These are phyloP conservation scores for Candida boleticola DNA, from an alignment of 805 yeast species.

Conservation along the genomic window DNA sequence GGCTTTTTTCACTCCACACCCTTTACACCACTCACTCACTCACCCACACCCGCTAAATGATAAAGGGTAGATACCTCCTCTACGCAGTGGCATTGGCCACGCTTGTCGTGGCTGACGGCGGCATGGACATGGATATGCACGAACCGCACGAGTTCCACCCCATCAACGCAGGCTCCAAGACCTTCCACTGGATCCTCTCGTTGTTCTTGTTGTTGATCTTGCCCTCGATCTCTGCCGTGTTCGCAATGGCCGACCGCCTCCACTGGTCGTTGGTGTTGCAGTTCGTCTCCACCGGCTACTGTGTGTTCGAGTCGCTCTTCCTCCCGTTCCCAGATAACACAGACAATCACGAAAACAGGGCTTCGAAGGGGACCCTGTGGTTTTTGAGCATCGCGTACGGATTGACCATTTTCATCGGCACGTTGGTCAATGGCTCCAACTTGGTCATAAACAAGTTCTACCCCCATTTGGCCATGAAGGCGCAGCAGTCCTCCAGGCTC, in stretches of 20 bases:
- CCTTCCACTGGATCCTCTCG: constrained; percentile 65
- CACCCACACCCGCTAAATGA: no score
- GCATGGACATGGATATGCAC: constrained; percentile 24
- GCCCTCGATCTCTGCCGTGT: constrained; percentile 56
- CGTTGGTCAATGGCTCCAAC: constrained; percentile 52
- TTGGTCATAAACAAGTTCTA: constrained; percentile 33
- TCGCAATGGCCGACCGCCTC: constrained; percentile 53
- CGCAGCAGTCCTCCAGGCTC: constrained; percentile 20
- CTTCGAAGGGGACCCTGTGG: constrained; percentile 70
- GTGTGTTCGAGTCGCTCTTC: constrained; percentile 54
- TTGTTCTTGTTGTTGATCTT: constrained; percentile 45
- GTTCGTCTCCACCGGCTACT: constrained; percentile 45
- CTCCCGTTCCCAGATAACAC: constrained; percentile 60
- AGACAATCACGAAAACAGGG: constrained; percentile 63
- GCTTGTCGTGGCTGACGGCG: background rate
- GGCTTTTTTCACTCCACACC: no score
- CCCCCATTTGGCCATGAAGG: constrained; percentile 32
- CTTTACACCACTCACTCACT: no score
- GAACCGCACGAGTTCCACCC: constrained; percentile 40
- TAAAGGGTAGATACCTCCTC: no score
- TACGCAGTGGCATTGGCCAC: background rate
- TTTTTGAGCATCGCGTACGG: constrained; percentile 49
- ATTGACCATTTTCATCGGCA: constrained; percentile 51
- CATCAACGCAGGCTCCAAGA: constrained; percentile 48
- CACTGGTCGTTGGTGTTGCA: constrained; percentile 48